These are phyloP conservation scores for Didymosphaeria variabile DNA, from an alignment of 2,329 filamentous ascomycete species.

Conservation along the genomic window DNA sequence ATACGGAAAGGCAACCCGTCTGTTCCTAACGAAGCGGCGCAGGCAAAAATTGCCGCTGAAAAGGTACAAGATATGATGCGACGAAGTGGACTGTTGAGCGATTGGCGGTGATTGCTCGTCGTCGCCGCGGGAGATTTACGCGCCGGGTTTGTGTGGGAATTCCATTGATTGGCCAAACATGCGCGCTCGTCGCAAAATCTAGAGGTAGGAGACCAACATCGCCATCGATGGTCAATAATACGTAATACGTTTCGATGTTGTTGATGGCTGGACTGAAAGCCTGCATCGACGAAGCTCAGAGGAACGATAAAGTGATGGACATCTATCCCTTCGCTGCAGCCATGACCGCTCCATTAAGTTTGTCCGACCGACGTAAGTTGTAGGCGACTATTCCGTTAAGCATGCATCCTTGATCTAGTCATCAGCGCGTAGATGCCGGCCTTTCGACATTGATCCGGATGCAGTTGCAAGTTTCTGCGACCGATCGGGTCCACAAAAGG, in stretches of 20 bases:
- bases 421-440: conserved; percentile 1
- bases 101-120: conserved; percentile 8
- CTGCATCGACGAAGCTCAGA: no score
- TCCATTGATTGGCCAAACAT: conserved; percentile 7
- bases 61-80: conserved; percentile 3
- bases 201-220: background rate
- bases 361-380: background rate
- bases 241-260: no score
- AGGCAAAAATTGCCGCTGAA: conserved; percentile 6
- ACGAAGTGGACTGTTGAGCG: conserved; percentile 4
- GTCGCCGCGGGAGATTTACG: background rate
- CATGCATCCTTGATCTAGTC: background rate
- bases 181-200: conserved; percentile 5
- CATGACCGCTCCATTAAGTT: no score
- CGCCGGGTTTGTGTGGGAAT: background rate
- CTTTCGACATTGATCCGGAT: background rate
- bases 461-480: background rate
- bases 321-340: no score
- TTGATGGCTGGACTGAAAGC: no score
- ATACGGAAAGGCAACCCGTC: conserved; percentile 3
- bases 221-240: background rate
- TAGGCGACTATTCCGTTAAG: background rate
- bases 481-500: background rate
- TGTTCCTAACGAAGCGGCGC: conserved; percentile 4
- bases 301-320: no score